A percentile compares a stretch with the other conserved stretches of the same genome.
Evolutionary conservation across 106 monocot genomes (phyloP).

Genomic region (Agapanthus africanus): DNA sequence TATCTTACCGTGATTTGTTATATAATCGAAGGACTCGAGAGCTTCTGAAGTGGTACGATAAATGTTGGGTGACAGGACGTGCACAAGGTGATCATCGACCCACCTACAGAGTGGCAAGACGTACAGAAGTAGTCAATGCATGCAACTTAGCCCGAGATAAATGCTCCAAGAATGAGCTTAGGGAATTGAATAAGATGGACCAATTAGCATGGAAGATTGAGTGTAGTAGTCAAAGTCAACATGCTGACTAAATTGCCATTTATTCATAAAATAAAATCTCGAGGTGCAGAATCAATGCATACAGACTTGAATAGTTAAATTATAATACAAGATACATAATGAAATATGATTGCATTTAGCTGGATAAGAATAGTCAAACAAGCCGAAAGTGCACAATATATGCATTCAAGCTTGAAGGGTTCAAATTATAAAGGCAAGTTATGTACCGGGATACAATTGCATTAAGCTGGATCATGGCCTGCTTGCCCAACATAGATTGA

Average conservation of each 20-base stretch:
- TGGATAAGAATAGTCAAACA: too few relatives aligned
- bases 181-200: neutral
- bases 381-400: neutral
- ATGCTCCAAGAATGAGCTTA: neutral
- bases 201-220: neutral
- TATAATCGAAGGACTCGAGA: conserved; percentile 86
- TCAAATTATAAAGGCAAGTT: neutral
- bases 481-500: neutral
- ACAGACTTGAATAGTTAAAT: neutral
- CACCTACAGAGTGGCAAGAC: conserved; percentile 38
- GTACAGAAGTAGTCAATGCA: neutral
- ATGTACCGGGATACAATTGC: neutral
- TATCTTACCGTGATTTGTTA: conserved; percentile 64
- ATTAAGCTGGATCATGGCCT: neutral
- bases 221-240: neutral
- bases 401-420: neutral
- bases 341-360: too few relatives aligned
- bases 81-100: conserved; percentile 90
- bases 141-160: neutral
- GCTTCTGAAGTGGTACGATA: conserved; percentile 84
- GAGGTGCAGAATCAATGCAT: neutral
- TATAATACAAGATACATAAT: too few relatives aligned
- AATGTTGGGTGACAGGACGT: conserved; percentile 86
- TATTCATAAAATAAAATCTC: neutral
- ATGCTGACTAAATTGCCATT: neutral